These are phyloP conservation scores for Pseudogymnoascus sp. DNA, from an alignment of 2,329 filamentous ascomycete genomes.

Conservation along the genomic window DNA sequence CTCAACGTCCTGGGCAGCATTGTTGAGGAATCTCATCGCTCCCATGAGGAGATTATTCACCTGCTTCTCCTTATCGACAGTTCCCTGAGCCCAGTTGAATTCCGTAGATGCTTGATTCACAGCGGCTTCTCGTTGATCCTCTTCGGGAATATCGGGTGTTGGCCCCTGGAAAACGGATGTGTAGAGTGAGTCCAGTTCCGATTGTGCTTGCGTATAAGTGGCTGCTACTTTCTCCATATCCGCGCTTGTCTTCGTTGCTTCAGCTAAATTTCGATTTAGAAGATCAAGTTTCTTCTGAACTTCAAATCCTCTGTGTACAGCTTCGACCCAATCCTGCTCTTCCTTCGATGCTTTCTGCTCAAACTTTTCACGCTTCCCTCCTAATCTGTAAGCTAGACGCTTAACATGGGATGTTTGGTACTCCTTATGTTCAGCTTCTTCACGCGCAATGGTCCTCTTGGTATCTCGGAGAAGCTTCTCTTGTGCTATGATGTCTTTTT, in stretches of 20 bases:
- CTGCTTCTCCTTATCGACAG: slow-evolving; percentile 35
- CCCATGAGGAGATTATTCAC: slow-evolving; percentile 35
- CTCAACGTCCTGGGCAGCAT: slow-evolving; percentile 34
- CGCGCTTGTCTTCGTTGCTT: slow-evolving; percentile 32
- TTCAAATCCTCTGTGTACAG: slow-evolving; percentile 40
- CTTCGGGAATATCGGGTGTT: slow-evolving; percentile 45
- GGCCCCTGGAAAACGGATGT: slow-evolving; percentile 45
- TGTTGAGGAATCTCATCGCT: slow-evolving; percentile 32
- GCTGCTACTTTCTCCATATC: slow-evolving; percentile 32
- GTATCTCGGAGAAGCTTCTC: slow-evolving; percentile 34
- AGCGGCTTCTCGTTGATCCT: slow-evolving; percentile 40
- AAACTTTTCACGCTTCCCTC: slow-evolving; percentile 43
- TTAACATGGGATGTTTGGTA: slow-evolving; percentile 46
- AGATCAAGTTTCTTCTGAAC: slow-evolving; percentile 37
- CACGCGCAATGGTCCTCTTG: slow-evolving; percentile 36
- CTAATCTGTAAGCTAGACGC: slow-evolving; percentile 44
- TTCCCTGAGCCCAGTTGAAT: slow-evolving; percentile 33
- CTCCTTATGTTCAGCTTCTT: slow-evolving; percentile 44
- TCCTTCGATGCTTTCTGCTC: slow-evolving; percentile 43
- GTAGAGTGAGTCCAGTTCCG: slow-evolving; percentile 44
- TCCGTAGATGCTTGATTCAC: slow-evolving; percentile 29
- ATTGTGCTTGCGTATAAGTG: slow-evolving; percentile 35
- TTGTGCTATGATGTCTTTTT: slow-evolving; percentile 32
- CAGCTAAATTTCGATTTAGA: slow-evolving; percentile 33
- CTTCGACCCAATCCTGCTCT: slow-evolving; percentile 48